phyloP scores from a whole-genome alignment of 768 basidiomycete genomes.

The Rhizopogon vulgaris region DNA sequence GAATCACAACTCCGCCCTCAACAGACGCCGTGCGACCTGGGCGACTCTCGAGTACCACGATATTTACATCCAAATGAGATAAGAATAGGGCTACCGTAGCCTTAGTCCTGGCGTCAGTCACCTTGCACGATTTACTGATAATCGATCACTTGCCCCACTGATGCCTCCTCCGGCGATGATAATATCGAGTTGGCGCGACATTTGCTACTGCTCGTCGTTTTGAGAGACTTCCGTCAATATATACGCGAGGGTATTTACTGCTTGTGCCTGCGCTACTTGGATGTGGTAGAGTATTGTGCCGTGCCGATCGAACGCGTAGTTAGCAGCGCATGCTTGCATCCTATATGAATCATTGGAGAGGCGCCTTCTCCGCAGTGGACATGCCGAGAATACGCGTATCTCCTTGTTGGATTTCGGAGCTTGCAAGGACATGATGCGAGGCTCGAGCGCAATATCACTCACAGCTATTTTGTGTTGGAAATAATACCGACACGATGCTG shows the following conservation, averaged over 20 bases:
- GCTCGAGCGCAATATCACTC: too few species aligned
- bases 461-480: too few species aligned
- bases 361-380: too few species aligned
- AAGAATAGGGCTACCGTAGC: slow-evolving; percentile 19
- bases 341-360: too few species aligned
- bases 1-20: slow-evolving; percentile 22
- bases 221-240: background rate
- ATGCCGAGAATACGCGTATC: too few species aligned
- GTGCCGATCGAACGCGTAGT: background rate
- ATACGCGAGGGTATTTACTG: background rate
- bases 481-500: too few species aligned
- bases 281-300: background rate
- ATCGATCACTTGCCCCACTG: slow-evolving; percentile 16
- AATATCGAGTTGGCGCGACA: slow-evolving; percentile 9
- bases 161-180: slow-evolving; percentile 24
- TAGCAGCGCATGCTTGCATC: too few species aligned
- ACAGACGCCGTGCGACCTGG: slow-evolving; percentile 9
- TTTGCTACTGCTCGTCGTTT: background rate
- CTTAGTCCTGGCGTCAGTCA: slow-evolving; percentile 6
- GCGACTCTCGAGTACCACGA: slow-evolving; percentile 20
- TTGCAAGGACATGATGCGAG: too few species aligned
- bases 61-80: slow-evolving; percentile 12
- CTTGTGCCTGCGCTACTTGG: background rate
- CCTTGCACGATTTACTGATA: background rate
- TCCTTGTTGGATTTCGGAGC: too few species aligned